These are phyloP conservation scores for Aspergillus conjunctus DNA, from an alignment of 495 filamentous ascomycete species.

Conservation along the genomic window DNA sequence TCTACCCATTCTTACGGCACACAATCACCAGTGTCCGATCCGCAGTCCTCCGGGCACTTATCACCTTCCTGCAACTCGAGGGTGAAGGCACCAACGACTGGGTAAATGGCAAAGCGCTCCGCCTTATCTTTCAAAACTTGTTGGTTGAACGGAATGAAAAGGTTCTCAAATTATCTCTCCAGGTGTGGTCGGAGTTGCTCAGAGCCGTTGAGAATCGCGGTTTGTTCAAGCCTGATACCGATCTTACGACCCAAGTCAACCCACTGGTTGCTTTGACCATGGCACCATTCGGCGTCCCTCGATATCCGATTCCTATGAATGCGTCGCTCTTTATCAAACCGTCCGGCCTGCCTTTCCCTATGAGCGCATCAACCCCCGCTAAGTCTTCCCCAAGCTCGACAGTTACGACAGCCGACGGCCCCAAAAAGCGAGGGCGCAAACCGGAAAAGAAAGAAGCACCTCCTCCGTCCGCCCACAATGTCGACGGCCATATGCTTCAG, in stretches of 20 bases:
- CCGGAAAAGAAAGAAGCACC: constrained; percentile 80
- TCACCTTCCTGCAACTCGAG: constrained; percentile 87
- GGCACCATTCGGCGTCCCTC: constrained; percentile 87
- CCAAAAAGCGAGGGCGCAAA: constrained; percentile 74
- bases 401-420: constrained; percentile 25
- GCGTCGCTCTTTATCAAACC: constrained; percentile 85
- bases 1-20: constrained; percentile 95
- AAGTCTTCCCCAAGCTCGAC: constrained; percentile 59
- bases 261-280: constrained; percentile 77
- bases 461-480: constrained; percentile 74
- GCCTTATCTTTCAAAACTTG: constrained; percentile 91
- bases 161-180: constrained; percentile 74
- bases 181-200: constrained; percentile 83
- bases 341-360: constrained; percentile 80
- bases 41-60: constrained; percentile 86
- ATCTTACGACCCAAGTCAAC: constrained; percentile 60
- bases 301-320: constrained; percentile 89
- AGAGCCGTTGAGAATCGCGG: constrained; percentile 61
- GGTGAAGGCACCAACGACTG: constrained; percentile 83
- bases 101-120: constrained; percentile 86
- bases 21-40: constrained; percentile 94
- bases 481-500: constrained; percentile 96
- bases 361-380: constrained; percentile 48
- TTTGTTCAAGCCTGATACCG: constrained; percentile 66
- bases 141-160: constrained; percentile 87